Percentiles rank a stretch among this genome's conserved stretches.
Evolutionary conservation across 176 grass and related monocot species (phyloP).

Genomic region (Juncus inflexus): DNA sequence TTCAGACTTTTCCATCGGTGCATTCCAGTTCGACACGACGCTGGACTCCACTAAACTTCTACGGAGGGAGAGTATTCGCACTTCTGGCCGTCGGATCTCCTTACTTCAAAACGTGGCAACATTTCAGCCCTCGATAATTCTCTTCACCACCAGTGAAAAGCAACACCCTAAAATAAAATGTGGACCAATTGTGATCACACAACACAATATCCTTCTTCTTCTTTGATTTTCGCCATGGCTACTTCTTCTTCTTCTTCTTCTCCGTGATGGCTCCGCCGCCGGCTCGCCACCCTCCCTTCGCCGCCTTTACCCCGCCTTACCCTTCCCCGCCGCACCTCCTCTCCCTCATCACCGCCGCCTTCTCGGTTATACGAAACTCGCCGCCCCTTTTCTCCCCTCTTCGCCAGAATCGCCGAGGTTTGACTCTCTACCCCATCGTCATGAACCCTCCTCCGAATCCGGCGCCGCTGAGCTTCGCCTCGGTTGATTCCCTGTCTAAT

Average conservation of each 20-base stretch:
- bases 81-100: too few relatives aligned
- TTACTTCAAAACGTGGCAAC: too few relatives aligned
- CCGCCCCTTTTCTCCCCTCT: slow-evolving; percentile 24
- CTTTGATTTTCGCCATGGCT: neutral
- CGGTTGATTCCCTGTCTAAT: slow-evolving; percentile 52
- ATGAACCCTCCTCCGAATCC: slow-evolving; percentile 32
- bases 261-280: slow-evolving; percentile 14
- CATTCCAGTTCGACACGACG: too few relatives aligned
- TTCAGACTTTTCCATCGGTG: too few relatives aligned
- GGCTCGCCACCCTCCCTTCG: slow-evolving; percentile 1
- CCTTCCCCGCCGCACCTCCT: slow-evolving; percentile 17
- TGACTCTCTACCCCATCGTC: slow-evolving; percentile 29
- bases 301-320: slow-evolving; percentile 14
- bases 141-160: too few relatives aligned
- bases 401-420: slow-evolving; percentile 12
- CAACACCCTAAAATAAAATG: neutral
- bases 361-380: slow-evolving; percentile 24
- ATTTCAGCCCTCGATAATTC: too few relatives aligned
- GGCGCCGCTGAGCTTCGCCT: slow-evolving; percentile 51
- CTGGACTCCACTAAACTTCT: too few relatives aligned
- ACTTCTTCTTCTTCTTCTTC: neutral
- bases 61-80: too few relatives aligned
- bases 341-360: slow-evolving; percentile 30
- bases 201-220: slow-evolving; percentile 1
- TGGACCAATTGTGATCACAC: slow-evolving; percentile 9